Percentiles rank a stretch among this genome's conserved stretches.
These are phyloP conservation scores for Xylaria sp. DNA, from an alignment of 2,329 filamentous ascomycete species.

Conservation along the genomic window DNA sequence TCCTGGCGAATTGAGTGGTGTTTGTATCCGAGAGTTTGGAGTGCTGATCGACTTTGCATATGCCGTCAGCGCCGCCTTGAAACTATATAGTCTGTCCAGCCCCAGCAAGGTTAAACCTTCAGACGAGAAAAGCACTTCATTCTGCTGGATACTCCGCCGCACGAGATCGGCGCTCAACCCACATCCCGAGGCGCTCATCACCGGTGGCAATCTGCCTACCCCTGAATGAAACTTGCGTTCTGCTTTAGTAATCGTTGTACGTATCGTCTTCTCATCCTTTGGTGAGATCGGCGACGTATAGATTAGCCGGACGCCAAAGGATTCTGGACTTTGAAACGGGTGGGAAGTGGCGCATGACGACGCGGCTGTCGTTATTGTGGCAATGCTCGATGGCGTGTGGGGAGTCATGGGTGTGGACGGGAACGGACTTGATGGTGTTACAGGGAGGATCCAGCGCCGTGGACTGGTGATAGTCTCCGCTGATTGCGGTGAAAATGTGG, in stretches of 20 bases:
- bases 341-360: constrained; percentile 33
- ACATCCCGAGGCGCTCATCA: constrained; percentile 56
- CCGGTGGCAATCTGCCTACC: constrained; percentile 53
- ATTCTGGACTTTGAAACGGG: constrained; percentile 37
- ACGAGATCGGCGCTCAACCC: constrained; percentile 64
- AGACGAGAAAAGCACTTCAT: constrained; percentile 69
- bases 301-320: constrained; percentile 63
- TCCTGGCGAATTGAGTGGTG: constrained; percentile 46
- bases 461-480: constrained; percentile 42
- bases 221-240: constrained; percentile 58
- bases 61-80: constrained; percentile 69
- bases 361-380: constrained; percentile 52
- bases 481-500: constrained; percentile 42
- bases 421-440: constrained; percentile 55
- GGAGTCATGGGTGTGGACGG: constrained; percentile 62
- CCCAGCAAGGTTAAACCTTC: constrained; percentile 69
- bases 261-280: constrained; percentile 61
- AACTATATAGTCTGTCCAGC: constrained; percentile 71
- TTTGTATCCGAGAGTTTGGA: constrained; percentile 31
- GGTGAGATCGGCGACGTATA: constrained; percentile 59
- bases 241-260: constrained; percentile 62
- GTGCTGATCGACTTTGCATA: constrained; percentile 59
- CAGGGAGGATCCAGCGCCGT: constrained; percentile 46
- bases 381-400: constrained; percentile 58
- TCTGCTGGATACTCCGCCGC: constrained; percentile 66